Evolutionary conservation across 805 yeast genomes (phyloP).

Genomic region (Candida fluviatilis): DNA sequence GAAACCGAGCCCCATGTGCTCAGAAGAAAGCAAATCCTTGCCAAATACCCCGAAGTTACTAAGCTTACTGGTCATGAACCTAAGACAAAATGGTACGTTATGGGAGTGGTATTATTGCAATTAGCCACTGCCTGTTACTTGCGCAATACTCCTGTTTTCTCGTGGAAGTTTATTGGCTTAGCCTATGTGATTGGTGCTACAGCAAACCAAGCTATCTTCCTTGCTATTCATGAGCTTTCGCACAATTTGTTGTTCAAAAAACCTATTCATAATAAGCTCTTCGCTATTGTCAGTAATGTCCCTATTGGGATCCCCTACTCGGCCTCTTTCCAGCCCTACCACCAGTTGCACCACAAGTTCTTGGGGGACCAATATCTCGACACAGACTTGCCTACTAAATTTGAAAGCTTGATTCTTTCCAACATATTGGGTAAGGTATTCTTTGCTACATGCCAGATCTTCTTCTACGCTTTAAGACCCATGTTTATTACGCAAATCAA

Average conservation of each 20-base stretch:
- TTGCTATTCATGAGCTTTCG: constrained; percentile 84
- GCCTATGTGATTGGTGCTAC: constrained; percentile 87
- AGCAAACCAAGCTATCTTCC: constrained; percentile 74
- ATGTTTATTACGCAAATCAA: constrained; percentile 76
- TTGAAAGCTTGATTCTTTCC: constrained; percentile 71
- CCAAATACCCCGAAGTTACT: constrained; percentile 73
- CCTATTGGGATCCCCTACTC: constrained; percentile 91
- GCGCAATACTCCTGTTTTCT: constrained; percentile 49
- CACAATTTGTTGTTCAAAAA: constrained; percentile 81
- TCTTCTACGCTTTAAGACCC: constrained; percentile 87
- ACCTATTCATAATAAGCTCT: constrained; percentile 73
- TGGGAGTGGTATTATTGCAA: constrained; percentile 66
- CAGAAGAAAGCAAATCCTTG: constrained; percentile 69
- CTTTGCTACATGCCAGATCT: constrained; percentile 84
- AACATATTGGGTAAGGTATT: constrained; percentile 83
- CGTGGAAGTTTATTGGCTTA: constrained; percentile 50
- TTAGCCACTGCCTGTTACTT: constrained; percentile 58
- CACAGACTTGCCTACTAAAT: constrained; percentile 80
- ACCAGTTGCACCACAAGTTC: constrained; percentile 86
- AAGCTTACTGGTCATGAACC: constrained; percentile 87
- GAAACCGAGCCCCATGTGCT: constrained; percentile 76
- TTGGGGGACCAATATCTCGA: constrained; percentile 80
- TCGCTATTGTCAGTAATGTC: constrained; percentile 70
- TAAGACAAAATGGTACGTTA: constrained; percentile 69
- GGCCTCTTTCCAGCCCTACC: constrained; percentile 87